Percentiles rank a stretch among this genome's conserved stretches.
phyloP scores from a whole-genome alignment of 2,329 filamentous ascomycete species.

The Fusarium ramigenum region DNA sequence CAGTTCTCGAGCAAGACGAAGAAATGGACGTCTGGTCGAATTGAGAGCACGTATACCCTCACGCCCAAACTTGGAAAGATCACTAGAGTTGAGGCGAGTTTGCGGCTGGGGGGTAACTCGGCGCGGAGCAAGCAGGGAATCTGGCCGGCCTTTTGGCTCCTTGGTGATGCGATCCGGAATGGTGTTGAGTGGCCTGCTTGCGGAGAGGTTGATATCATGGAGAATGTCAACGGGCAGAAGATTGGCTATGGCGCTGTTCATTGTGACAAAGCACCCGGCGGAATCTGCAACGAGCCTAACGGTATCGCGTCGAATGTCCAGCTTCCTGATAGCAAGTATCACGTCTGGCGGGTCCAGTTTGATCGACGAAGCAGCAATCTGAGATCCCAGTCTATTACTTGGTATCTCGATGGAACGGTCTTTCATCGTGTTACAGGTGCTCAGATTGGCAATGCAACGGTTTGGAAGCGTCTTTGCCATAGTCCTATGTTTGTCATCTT shows the following conservation, averaged over 20 bases:
- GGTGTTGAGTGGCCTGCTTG: slow-evolving; percentile 61
- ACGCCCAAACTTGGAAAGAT: slow-evolving; percentile 57
- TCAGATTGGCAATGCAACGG: slow-evolving; percentile 54
- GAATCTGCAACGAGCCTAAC: slow-evolving; percentile 61
- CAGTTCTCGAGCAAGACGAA: slow-evolving; percentile 46
- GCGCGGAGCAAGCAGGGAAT: slow-evolving; percentile 60
- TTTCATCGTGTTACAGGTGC: slow-evolving; percentile 57
- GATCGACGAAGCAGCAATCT: slow-evolving; percentile 59
- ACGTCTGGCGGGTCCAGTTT: slow-evolving; percentile 61
- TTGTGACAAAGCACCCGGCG: slow-evolving; percentile 57
- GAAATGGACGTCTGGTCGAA: slow-evolving; percentile 64
- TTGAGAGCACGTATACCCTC: slow-evolving; percentile 60
- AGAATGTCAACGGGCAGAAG: slow-evolving; percentile 61
- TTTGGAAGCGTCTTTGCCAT: slow-evolving; percentile 62
- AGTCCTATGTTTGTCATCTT: slow-evolving; percentile 62
- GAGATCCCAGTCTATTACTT: slow-evolving; percentile 60
- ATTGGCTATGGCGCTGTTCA: slow-evolving; percentile 61
- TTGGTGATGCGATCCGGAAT: slow-evolving; percentile 59
- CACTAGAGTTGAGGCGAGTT: slow-evolving; percentile 56
- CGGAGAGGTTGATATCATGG: slow-evolving; percentile 68
- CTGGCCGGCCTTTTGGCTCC: slow-evolving; percentile 69
- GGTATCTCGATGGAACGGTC: slow-evolving; percentile 57
- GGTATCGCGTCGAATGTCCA: slow-evolving; percentile 51
- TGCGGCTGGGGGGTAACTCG: slow-evolving; percentile 58
- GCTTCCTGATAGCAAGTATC: slow-evolving; percentile 55